phyloP scores from a whole-genome alignment of 2,329 filamentous ascomycete genomes.

The Epichloe uncinata region DNA sequence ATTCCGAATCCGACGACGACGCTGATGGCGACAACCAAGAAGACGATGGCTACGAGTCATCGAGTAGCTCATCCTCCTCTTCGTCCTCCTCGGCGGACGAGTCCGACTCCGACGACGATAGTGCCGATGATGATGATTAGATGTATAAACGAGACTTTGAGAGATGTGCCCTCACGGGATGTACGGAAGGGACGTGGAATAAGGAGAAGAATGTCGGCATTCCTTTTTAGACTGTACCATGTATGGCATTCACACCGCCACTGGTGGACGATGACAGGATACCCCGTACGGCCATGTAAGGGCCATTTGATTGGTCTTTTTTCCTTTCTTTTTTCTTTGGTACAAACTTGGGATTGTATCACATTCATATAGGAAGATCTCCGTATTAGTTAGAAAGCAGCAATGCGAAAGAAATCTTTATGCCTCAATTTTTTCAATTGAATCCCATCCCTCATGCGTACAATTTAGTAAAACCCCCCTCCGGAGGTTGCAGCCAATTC shows the following conservation, averaged over 20 bases:
- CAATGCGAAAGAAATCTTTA: background rate
- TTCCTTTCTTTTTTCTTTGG: too few species aligned
- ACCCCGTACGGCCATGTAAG: conserved; percentile 4
- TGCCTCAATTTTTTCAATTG: too few species aligned
- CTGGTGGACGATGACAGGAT: conserved; percentile 5
- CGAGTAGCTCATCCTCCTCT: conserved; percentile 29
- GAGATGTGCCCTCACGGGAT: background rate
- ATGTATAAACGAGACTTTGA: background rate
- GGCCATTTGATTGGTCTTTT: background rate
- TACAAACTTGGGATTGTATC: background rate
- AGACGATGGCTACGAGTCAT: conserved; percentile 18
- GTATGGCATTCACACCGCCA: conserved; percentile 3
- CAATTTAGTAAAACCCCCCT: conserved; percentile 61
- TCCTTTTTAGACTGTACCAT: conserved; percentile 8
- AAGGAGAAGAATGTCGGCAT: background rate
- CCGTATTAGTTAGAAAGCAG: background rate
- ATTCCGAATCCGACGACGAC: conserved; percentile 14
- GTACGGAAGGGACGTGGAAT: background rate
- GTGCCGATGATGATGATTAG: conserved; percentile 3
- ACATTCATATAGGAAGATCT: background rate
- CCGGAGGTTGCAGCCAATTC: conserved; percentile 89
- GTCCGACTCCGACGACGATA: conserved; percentile 19
- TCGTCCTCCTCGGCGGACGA: conserved; percentile 24
- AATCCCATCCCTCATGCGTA: conserved; percentile 26
- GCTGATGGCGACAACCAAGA: conserved; percentile 8